These are phyloP conservation scores for Parietaria judaica DNA, from an alignment of 306 rosid species.

Conservation along the genomic window DNA sequence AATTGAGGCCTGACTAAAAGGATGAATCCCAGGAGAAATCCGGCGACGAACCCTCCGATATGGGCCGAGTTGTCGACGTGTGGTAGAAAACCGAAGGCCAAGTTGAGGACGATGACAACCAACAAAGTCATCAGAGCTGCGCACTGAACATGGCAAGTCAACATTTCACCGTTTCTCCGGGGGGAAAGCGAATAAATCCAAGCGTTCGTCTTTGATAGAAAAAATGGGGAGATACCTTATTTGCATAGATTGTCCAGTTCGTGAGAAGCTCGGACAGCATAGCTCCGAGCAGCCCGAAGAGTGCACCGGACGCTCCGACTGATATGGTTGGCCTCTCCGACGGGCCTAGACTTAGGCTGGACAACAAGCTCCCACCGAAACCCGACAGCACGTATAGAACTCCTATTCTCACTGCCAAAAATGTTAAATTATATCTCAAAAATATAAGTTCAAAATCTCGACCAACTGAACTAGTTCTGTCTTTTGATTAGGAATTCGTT, in stretches of 20 bases:
- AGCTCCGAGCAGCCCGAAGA: conserved; percentile 80
- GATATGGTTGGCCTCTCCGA: conserved; percentile 26
- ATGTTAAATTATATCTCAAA: conserved; percentile 13
- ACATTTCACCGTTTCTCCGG: background rate
- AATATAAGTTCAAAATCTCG: background rate
- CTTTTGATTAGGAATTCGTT: too few relatives aligned
- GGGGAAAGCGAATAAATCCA: background rate
- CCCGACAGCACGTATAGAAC: conserved; percentile 53
- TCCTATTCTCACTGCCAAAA: conserved; percentile 68
- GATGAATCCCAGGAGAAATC: conserved; percentile 71
- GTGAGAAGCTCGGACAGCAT: conserved; percentile 96
- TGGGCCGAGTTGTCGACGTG: conserved; percentile 87
- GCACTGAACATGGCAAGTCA: conserved; percentile 37
- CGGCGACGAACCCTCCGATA: conserved; percentile 73
- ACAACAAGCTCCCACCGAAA: conserved; percentile 69
- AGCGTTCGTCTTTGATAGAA: background rate
- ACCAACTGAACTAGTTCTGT: background rate
- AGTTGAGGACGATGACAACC: conserved; percentile 46
- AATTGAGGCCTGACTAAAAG: conserved; percentile 69
- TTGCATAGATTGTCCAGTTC: conserved; percentile 74
- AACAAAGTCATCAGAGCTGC: conserved; percentile 47
- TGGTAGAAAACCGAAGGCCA: conserved; percentile 83
- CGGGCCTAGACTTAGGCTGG: conserved; percentile 28
- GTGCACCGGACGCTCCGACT: conserved; percentile 94
- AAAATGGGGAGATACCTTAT: conserved; percentile 38